These are phyloP conservation scores for Angomonas ambiguus DNA, from an alignment of 208 protist species.

Conservation along the genomic window DNA sequence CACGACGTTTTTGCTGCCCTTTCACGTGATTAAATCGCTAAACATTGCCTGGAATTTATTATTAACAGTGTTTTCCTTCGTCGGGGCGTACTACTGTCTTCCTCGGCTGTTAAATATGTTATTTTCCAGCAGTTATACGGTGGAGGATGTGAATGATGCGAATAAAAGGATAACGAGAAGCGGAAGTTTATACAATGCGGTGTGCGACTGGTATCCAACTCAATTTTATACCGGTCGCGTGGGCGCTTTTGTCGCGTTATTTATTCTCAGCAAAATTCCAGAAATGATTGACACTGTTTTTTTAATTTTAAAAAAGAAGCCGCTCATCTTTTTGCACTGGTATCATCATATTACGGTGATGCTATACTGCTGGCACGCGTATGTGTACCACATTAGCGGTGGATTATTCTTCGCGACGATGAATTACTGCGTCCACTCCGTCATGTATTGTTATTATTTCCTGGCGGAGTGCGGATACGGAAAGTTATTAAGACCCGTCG, in stretches of 20 bases:
- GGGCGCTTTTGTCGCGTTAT: conserved; percentile 57
- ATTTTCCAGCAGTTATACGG: conserved; percentile 8
- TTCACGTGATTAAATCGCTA: conserved; percentile 25
- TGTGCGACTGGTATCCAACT: conserved; percentile 46
- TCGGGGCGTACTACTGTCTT: conserved; percentile 54
- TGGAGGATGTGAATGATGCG: neutral
- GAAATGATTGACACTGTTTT: conserved; percentile 87
- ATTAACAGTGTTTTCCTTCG: conserved; percentile 70
- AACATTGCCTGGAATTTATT: conserved; percentile 81
- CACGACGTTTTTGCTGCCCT: too few species aligned
- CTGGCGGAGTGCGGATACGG: conserved; percentile 47
- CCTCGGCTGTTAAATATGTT: conserved; percentile 28
- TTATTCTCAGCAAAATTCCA: conserved; percentile 75
- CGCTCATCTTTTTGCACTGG: conserved; percentile 89
- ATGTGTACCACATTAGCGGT: conserved; percentile 26
- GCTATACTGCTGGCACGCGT: conserved; percentile 89
- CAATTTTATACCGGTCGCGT: conserved; percentile 52
- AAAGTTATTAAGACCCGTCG: conserved; percentile 55
- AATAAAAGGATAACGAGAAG: neutral
- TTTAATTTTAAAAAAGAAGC: conserved; percentile 82
- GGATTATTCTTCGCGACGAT: conserved; percentile 87
- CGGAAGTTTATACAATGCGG: conserved; percentile 36
- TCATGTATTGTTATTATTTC: conserved; percentile 96
- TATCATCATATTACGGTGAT: conserved; percentile 92
- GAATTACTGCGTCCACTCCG: conserved; percentile 92